Base-by-base conservation (phyloP, 2,329 filamentous ascomycete species). In the Dothistroma pini region DNA sequence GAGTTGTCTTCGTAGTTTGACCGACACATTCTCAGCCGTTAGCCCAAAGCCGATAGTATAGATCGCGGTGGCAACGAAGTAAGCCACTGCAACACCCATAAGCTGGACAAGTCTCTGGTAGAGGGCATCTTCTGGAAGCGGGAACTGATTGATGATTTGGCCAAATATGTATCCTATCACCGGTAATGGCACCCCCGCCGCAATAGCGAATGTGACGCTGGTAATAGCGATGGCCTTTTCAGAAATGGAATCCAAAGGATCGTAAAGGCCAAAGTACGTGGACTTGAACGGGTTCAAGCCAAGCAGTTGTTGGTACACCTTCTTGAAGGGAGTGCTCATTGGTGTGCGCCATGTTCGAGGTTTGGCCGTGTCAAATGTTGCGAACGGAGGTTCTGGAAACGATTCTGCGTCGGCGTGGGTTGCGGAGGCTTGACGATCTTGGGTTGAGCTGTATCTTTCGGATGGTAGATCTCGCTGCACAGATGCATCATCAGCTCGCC, bases 11-110 rank as follows among this genome's bases (percentile, higher is more conserved):
- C 81, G 75, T 7, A 82, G 71, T 34, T 76, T 76, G 59, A 80
- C 73, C 5, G 80, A 79, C 11, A 83, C 76, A 52, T 78, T 75
- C 65, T 82, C 80, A 14, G 81, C 80, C 16, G 80, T 75, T 12
- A 83, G 72, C 1, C 79, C 79, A 76, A 81, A 84, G 56, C 77
- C 78, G 22, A 79, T 77, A 2, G 79, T 76, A 74, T 80, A 83
- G 16, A 76, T 74, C 70, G 78, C 80, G 4, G 81, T 83, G 4
- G 81, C 74, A 4, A 75, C 71, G 56, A 84, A 83, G 66, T 83
- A 82, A 25, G 75, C 76, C 38, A 76, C 74, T 5, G 80, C 80
- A 56, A 80, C 75, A 6, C 74, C 74, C 59, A 81, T 74, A 8
- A 82, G 75, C 62, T 81, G 74, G 8, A 67, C 70, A 3, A 83